phyloP scores from a whole-genome alignment of 169 alveolate species.

The Plasmodium blacklocki region DNA sequence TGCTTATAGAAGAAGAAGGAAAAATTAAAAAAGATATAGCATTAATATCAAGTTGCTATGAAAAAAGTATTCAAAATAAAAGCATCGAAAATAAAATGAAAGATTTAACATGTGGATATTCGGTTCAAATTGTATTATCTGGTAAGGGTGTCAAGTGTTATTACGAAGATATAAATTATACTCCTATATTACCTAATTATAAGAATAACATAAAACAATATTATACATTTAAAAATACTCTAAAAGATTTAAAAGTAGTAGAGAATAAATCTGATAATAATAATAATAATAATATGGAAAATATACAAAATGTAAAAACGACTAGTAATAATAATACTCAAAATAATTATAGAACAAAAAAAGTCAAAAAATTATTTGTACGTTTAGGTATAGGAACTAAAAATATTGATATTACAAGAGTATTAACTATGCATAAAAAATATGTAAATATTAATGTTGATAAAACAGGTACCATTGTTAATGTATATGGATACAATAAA shows the following conservation, averaged over 20 bases:
- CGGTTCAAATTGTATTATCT: constrained; percentile 88
- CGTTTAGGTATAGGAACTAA: constrained; percentile 91
- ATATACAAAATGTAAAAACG: background rate
- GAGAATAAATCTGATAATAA: constrained; percentile 7
- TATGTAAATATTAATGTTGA: constrained; percentile 86
- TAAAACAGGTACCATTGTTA: constrained; percentile 80
- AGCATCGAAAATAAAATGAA: constrained; percentile 81
- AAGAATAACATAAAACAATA: constrained; percentile 66
- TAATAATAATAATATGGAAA: background rate
- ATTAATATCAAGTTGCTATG: constrained; percentile 81
- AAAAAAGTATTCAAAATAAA: constrained; percentile 75
- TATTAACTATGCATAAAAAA: constrained; percentile 84
- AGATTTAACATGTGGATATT: constrained; percentile 88
- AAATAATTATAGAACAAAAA: constrained; percentile 75
- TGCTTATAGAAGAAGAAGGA: constrained; percentile 74
- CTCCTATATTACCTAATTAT: constrained; percentile 32
- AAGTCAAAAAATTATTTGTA: constrained; percentile 86
- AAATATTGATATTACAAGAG: constrained; percentile 87
- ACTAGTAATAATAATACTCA: constrained; percentile 5
- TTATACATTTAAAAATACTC: constrained; percentile 28
- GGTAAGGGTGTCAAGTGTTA: constrained; percentile 92
- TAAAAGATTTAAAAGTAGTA: constrained; percentile 29
- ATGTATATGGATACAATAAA: constrained; percentile 89
- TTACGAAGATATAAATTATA: constrained; percentile 80
- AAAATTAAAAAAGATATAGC: constrained; percentile 80